Conservation (phyloP, 2,329 filamentous ascomycete genomes). For the Diaporthe ampelina region DNA sequence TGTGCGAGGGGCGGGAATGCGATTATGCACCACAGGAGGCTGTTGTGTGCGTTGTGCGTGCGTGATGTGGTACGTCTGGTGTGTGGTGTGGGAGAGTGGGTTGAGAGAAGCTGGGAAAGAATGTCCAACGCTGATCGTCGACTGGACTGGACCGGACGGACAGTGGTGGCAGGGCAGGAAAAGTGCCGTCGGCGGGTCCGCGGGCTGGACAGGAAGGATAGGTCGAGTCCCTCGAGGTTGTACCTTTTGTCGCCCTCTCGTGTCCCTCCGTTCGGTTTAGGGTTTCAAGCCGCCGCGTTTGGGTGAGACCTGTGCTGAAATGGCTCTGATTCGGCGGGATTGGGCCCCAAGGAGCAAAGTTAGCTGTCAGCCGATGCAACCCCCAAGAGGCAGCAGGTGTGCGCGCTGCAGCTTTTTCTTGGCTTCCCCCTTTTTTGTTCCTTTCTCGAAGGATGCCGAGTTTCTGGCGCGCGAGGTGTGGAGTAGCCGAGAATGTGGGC, state of each 20-base stretch:
- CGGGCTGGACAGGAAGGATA: slow-evolving; percentile 13
- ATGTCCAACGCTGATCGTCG: slow-evolving; percentile 15
- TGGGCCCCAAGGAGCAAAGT: slow-evolving; percentile 33
- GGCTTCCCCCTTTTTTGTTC: slow-evolving; percentile 27
- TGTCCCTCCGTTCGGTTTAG: slow-evolving; percentile 33
- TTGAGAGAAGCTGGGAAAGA: slow-evolving; percentile 2
- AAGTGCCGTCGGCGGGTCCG: slow-evolving; percentile 35
- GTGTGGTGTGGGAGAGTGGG: neutral
- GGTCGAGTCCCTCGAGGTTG: slow-evolving; percentile 38
- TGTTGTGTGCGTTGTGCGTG: neutral
- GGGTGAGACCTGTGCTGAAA: slow-evolving; percentile 40
- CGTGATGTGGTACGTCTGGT: neutral
- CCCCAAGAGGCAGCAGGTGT: slow-evolving; percentile 27
- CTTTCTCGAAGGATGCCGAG: slow-evolving; percentile 32
- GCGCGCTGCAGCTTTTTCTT: slow-evolving; percentile 31
- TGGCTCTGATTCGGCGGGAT: slow-evolving; percentile 39
- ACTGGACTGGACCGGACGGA: neutral
- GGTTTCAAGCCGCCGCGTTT: slow-evolving; percentile 39
- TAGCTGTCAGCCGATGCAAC: slow-evolving; percentile 39
- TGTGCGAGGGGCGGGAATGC: slow-evolving; percentile 17
- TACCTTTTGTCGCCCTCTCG: slow-evolving; percentile 34
- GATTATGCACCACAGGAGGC: slow-evolving; percentile 7
- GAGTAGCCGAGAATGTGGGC: slow-evolving; percentile 17
- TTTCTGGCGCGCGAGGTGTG: slow-evolving; percentile 20
- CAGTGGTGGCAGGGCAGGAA: slow-evolving; percentile 8